phyloP scores from a whole-genome alignment of 2,329 filamentous ascomycete species.

The Neofusicoccum parvum region DNA sequence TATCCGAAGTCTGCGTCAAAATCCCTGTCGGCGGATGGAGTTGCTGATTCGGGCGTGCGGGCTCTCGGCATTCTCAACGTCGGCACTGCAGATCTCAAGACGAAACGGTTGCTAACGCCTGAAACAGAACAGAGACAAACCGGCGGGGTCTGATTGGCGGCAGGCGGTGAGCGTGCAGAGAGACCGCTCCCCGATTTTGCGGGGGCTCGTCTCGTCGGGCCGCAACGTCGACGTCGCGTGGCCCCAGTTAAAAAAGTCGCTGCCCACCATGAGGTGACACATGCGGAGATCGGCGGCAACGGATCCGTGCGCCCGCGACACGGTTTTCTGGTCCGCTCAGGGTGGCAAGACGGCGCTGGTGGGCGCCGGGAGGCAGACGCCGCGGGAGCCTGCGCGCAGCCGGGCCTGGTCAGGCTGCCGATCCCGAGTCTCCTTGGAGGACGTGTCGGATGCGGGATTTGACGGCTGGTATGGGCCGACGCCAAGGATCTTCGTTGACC shows the following conservation, averaged over 20 bases:
- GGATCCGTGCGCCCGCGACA: background rate
- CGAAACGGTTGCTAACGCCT: no score
- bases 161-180: background rate
- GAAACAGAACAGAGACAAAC: background rate
- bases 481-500: slow-evolving; percentile 1
- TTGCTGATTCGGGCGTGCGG: background rate
- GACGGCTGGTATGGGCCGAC: no score
- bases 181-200: background rate
- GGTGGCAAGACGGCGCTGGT: background rate
- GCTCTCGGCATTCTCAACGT: background rate
- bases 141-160: background rate
- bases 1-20: background rate
- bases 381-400: no score
- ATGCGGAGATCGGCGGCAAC: background rate
- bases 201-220: slow-evolving; percentile 13
- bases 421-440: background rate
- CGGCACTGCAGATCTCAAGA: background rate
- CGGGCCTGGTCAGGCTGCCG: no score
- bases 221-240: slow-evolving; percentile 6
- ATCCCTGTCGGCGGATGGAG: background rate
- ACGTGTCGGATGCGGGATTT: background rate
- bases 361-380: background rate
- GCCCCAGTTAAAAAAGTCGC: background rate
- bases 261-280: slow-evolving; percentile 1
- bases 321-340: background rate